Conservation (phyloP, 495 filamentous ascomycete species). For the Aspergillus baeticus region DNA sequence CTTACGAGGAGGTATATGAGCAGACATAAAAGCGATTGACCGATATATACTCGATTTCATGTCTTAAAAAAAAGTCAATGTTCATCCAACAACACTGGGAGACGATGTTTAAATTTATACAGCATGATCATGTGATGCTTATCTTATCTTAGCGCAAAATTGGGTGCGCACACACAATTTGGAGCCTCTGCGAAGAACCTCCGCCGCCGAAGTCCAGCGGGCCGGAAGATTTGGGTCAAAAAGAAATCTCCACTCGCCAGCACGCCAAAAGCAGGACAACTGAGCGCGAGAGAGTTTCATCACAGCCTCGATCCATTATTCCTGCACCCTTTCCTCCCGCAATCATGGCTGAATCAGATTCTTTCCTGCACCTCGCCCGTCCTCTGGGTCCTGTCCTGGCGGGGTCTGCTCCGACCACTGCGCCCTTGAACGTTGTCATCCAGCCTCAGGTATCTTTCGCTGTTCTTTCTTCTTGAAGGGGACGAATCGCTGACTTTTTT, state of each 20-base stretch:
- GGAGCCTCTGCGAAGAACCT: constrained; percentile 31
- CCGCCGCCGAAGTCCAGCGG: constrained; percentile 22
- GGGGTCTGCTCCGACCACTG: constrained; percentile 76
- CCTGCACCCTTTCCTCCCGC: constrained; percentile 24
- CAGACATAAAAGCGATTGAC: too few species aligned
- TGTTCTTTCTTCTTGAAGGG: neutral
- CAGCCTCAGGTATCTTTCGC: constrained; percentile 79
- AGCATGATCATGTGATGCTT: constrained; percentile 29
- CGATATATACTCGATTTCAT: too few species aligned
- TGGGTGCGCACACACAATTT: constrained; percentile 50
- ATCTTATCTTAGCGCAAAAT: constrained; percentile 59
- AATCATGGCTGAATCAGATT: constrained; percentile 80
- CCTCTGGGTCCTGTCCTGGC: constrained; percentile 79
- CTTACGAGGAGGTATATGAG: too few species aligned
- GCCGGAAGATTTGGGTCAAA: constrained; percentile 26
- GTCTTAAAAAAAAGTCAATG: too few species aligned
- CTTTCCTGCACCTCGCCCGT: constrained; percentile 91
- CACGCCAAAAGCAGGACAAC: constrained; percentile 20
- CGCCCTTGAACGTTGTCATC: constrained; percentile 88
- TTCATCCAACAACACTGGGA: too few species aligned
- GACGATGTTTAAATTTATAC: too few species aligned
- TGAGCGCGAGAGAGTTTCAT: constrained; percentile 10
- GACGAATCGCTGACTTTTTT: constrained; percentile 3
- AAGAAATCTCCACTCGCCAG: constrained; percentile 21
- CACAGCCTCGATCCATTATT: constrained; percentile 16